phyloP scores from a whole-genome alignment of 2,329 filamentous ascomycete species.

The Fusarium siculi region DNA sequence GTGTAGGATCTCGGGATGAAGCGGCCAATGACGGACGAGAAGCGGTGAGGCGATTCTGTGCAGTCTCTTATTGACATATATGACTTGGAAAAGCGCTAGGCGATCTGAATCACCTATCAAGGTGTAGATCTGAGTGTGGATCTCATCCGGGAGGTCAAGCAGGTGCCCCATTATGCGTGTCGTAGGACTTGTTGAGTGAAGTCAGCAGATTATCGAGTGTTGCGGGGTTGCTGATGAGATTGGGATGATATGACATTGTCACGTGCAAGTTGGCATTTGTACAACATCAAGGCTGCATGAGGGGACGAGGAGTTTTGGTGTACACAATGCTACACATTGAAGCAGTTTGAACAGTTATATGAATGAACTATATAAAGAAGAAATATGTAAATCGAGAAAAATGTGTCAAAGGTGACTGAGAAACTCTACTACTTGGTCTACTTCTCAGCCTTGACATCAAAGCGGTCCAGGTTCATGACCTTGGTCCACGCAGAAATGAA shows the following conservation, averaged over 20 bases:
- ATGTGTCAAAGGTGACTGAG: background rate
- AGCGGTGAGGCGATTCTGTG: background rate
- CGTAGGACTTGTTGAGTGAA: too few relatives aligned
- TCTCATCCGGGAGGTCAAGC: background rate
- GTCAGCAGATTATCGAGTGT: too few relatives aligned
- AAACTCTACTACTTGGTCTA: background rate
- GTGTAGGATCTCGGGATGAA: background rate
- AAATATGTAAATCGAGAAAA: slow-evolving; percentile 16
- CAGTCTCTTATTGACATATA: background rate
- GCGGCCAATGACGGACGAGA: background rate
- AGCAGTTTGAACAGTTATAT: background rate
- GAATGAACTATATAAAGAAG: background rate
- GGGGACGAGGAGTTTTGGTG: too few relatives aligned
- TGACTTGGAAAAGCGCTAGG: background rate
- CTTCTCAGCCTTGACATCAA: slow-evolving; percentile 56
- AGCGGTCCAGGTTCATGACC: slow-evolving; percentile 79
- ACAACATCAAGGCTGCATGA: too few relatives aligned
- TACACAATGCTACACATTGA: background rate
- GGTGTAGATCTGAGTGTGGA: background rate
- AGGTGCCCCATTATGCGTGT: background rate
- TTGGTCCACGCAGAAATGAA: slow-evolving; percentile 79
- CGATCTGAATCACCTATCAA: background rate
- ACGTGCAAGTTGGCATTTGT: background rate
- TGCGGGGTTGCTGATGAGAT: background rate
- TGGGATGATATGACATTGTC: background rate